Conservation (phyloP, 164 flowering plant genomes). For the Vitis riparia region DNA sequence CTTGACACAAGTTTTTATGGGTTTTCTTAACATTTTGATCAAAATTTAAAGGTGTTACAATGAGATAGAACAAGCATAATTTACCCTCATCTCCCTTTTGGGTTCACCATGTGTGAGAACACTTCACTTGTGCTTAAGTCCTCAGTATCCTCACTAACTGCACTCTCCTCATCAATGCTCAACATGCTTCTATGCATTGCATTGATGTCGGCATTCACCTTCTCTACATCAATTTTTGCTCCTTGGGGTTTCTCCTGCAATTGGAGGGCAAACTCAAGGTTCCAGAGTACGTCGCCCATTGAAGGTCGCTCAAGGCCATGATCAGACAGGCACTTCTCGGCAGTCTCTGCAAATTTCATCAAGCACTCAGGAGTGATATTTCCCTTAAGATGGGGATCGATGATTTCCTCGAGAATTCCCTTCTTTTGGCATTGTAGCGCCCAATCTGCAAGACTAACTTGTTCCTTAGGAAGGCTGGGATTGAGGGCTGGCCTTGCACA, state of each 20-base stretch:
- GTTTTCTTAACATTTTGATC: neutral
- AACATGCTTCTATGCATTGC: slow-evolving; percentile 7
- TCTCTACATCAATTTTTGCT: neutral
- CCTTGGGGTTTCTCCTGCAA: slow-evolving; percentile 29
- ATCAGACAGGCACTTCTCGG: slow-evolving; percentile 45
- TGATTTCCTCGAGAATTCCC: slow-evolving; percentile 36
- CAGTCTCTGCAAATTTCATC: slow-evolving; percentile 41
- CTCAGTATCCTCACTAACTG: slow-evolving; percentile 12
- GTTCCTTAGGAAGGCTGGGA: slow-evolving; percentile 53
- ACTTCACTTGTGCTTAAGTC: slow-evolving; percentile 21
- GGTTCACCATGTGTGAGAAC: slow-evolving; percentile 50
- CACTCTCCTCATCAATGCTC: slow-evolving; percentile 16
- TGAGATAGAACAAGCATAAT: neutral
- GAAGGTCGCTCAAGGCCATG: slow-evolving; percentile 48
- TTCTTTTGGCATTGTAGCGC: slow-evolving; percentile 30
- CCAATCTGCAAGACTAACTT: slow-evolving; percentile 63
- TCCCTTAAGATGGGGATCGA: slow-evolving; percentile 40
- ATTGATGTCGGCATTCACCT: neutral
- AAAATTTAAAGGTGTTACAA: neutral
- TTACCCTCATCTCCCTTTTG: slow-evolving; percentile 42
- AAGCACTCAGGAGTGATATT: slow-evolving; percentile 32
- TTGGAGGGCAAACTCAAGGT: slow-evolving; percentile 47
- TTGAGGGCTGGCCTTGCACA: slow-evolving; percentile 53
- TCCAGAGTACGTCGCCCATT: slow-evolving; percentile 58
- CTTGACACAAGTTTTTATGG: neutral